Evolutionary conservation across 2,329 filamentous ascomycete genomes (phyloP), one percentile per base, ranked within the genome.

Genomic region (Drechmeria coniospora): DNA sequence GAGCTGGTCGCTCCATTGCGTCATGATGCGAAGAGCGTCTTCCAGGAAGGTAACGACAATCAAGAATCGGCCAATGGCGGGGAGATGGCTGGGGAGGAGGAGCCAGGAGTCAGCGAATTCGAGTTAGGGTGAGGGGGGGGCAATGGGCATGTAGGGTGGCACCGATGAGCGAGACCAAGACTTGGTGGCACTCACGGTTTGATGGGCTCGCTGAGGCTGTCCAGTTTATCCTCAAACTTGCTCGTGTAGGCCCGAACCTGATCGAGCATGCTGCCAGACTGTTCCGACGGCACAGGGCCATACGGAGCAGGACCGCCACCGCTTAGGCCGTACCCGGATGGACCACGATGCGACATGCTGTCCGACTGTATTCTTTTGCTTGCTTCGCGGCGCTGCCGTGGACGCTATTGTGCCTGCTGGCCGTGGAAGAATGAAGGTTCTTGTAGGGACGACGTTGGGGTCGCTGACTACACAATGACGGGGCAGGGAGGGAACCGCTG

Each of bases 1-100:
- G 34, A 98, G 70, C 64, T 98, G 90, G 53, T 95, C 90, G 50
- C 53, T 74, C 86, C 90, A 98, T 74, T 98, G 90, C 42, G 90
- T 98, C 44, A 95, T 65, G 57, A 98, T 98, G 51, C 90, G 74
- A 36, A 98, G 64, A 27, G 86, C 83, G 63, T 98, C 90, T 58
- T 98, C 90, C 43, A 98, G 67, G 61, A 98, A 98, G 36, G 90
- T 98, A 29, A 95, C 90, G 31, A 98, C 90, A 44, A 98, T 98
- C 42, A 98, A 60, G 57, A 95, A 95, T 41, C 90, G 82, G 41
- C 90, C 90, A 61, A 98, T 87, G 39, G 82, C 83, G 33, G 90
- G 90, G 24, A 98, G 69, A 52, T 92, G 92, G 37, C 86, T 93
- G 50, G 46, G 40, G n/a, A 27, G 25, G 18, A 25, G 28, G 25